These are phyloP conservation scores for Penicillium turbatum DNA, from an alignment of 495 filamentous ascomycete genomes.

Conservation along the genomic window DNA sequence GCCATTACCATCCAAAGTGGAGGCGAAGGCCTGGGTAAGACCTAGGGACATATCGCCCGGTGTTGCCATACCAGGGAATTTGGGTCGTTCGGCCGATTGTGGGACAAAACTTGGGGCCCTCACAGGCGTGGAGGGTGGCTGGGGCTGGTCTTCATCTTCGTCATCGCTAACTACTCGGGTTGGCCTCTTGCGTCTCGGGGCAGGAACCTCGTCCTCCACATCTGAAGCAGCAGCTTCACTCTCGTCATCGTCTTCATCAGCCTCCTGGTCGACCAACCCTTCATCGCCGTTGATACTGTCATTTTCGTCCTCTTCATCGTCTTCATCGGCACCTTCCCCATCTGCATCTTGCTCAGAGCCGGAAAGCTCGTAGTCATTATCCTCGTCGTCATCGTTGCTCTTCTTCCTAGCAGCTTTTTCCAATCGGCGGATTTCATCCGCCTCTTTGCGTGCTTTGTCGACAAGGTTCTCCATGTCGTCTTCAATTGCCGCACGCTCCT, in stretches of 20 bases:
- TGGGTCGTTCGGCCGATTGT: constrained; percentile 34
- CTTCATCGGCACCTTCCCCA: constrained; percentile 26
- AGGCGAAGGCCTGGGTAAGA: constrained; percentile 88
- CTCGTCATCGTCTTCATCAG: constrained; percentile 32
- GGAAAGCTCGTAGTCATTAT: constrained; percentile 52
- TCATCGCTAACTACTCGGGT: constrained; percentile 48
- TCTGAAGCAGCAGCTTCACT: constrained; percentile 21
- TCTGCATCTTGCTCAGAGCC: constrained; percentile 50
- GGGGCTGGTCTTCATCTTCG: constrained; percentile 45
- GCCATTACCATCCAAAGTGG: constrained; percentile 71
- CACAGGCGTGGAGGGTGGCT: constrained; percentile 32
- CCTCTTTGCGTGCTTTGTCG: constrained; percentile 76
- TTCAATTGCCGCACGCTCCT: constrained; percentile 76
- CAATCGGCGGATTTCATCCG: constrained; percentile 67
- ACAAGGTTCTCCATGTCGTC: constrained; percentile 82
- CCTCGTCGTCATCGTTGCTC: constrained; percentile 59
- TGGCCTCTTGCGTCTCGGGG: constrained; percentile 34
- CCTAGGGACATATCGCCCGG: constrained; percentile 59
- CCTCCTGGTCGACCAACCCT: constrained; percentile 38
- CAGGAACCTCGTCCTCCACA: constrained; percentile 24
- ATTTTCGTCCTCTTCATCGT: constrained; percentile 39
- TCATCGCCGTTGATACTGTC: constrained; percentile 36
- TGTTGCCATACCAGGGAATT: constrained; percentile 54
- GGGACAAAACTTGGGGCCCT: constrained; percentile 25
- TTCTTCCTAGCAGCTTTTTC: constrained; percentile 68